A percentile compares a stretch with the other conserved stretches of the same genome.
These are phyloP conservation scores for Ophiostoma piceae DNA, from an alignment of 2,329 filamentous ascomycete species.

Conservation along the genomic window DNA sequence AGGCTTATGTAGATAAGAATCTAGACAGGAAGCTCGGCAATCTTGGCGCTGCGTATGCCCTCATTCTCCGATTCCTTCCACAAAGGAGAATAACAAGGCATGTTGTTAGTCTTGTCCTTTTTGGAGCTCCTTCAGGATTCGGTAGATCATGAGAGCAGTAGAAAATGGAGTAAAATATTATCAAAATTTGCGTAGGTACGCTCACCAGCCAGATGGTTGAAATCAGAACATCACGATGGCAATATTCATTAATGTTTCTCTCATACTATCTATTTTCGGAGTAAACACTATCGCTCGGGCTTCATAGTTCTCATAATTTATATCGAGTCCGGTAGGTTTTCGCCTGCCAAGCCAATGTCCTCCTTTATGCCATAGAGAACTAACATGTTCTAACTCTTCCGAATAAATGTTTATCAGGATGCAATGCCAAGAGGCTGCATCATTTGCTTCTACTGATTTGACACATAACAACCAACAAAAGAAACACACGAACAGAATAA, in stretches of 20 bases:
- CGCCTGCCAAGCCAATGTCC: not conserved
- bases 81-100: not conserved
- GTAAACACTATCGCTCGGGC: not conserved
- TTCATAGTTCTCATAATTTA: not conserved
- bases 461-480: not conserved
- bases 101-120: not conserved
- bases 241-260: no score
- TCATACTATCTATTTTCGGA: not conserved
- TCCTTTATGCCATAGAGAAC: not conserved
- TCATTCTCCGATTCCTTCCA: not conserved
- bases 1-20: not conserved
- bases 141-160: no score
- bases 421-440: not conserved
- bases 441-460: not conserved
- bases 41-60: slow-evolving; percentile 7
- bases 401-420: not conserved
- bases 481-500: not conserved
- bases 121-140: not conserved
- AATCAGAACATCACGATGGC: no score
- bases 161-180: no score
- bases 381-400: not conserved
- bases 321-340: not conserved
- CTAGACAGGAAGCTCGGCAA: not conserved
- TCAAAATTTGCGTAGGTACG: no score
- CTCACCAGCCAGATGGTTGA: no score